Base-by-base conservation (phyloP, 139 green algal species). In the Mesostigma viride region DNA sequence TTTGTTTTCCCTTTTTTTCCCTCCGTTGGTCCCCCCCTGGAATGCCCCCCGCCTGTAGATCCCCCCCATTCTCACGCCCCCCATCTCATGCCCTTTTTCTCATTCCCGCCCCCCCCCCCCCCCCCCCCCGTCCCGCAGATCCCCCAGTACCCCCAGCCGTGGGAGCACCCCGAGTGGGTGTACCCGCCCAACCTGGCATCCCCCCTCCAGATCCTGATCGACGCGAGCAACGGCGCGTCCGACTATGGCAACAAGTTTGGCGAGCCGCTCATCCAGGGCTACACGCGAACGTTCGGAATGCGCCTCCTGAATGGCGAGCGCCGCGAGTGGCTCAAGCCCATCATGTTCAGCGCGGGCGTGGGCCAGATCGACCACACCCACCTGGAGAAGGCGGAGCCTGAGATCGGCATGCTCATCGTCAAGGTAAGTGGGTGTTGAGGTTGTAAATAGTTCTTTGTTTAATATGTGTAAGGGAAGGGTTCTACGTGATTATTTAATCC, bases 181-280 rank as follows among this genome's bases (percentile, higher is more conserved):
- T 95, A 95, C 76, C 89, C 89, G 5, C 65, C 78, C 31, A 87
- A 76, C 70, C 79, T 95, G 47, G 89, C 89, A 27, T 62, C 79
- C 0, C 90, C 89, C 6, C 75, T 85, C 46, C 70, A 81, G 71
- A 97, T 99, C 64, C 76, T 99, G 20, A 94, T 96, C 34, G 93
- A 99, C 61, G 91, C 93, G n/a, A 94, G 84, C 71, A 95, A 99
- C 76, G 93, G 90, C 27, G 92, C 91, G 44, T 92, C 81, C 4
- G 94, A 97, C 78, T 96, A 97, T 58, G 93, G 94, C 70, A 99
- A 99, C 86, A 98, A 98, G 83, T 98, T 98, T 83, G 93, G 94
- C 24, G 93, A 99, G 88, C 93, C 93, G 26, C 74, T 99, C 40
- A 80, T 98, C 47, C 80, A 82, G 2, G 93, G 93, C 11, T 99